phyloP scores from a whole-genome alignment of 352 stramenopile species.

The Stephanocyclus meneghinianus region DNA sequence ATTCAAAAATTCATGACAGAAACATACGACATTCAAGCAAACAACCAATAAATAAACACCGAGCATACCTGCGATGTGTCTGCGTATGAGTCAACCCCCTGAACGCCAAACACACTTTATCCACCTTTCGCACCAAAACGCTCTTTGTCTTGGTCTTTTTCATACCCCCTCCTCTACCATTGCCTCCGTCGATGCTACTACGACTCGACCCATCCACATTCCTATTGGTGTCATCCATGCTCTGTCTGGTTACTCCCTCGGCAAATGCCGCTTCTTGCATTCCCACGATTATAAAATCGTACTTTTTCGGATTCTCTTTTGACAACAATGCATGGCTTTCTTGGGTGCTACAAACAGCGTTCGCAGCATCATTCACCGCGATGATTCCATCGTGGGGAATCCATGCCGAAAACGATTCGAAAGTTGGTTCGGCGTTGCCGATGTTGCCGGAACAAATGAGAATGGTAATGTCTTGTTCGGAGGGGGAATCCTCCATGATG shows the following conservation, averaged over 20 bases:
- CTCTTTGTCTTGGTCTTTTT: conserved; percentile 4
- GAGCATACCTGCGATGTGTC: conserved; percentile 25
- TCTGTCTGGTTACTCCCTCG: background rate
- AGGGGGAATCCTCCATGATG: background rate
- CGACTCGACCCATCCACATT: background rate
- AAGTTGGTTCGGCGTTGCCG: conserved; percentile 53
- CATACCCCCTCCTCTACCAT: background rate
- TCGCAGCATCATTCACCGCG: too few relatives aligned
- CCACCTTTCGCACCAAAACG: conserved; percentile 11
- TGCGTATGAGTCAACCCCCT: conserved; percentile 16
- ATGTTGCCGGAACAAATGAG: conserved; percentile 54
- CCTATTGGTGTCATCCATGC: background rate
- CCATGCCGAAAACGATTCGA: conserved; percentile 42
- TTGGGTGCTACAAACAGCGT: too few relatives aligned
- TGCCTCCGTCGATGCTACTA: background rate
- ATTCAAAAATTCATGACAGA: background rate
- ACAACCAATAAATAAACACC: background rate
- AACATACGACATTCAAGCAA: background rate
- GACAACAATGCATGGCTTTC: too few relatives aligned
- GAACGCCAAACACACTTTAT: conserved; percentile 17
- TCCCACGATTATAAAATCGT: conserved; percentile 49
- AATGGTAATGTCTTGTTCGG: conserved; percentile 16
- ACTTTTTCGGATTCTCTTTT: conserved; percentile 7
- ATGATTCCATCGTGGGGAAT: conserved; percentile 19
- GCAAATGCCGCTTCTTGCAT: conserved; percentile 7